Evolutionary conservation across 2,329 filamentous ascomycete genomes (phyloP), one percentile per base, ranked within the genome.

Genomic region (Ophiostoma himal-ulmi): DNA sequence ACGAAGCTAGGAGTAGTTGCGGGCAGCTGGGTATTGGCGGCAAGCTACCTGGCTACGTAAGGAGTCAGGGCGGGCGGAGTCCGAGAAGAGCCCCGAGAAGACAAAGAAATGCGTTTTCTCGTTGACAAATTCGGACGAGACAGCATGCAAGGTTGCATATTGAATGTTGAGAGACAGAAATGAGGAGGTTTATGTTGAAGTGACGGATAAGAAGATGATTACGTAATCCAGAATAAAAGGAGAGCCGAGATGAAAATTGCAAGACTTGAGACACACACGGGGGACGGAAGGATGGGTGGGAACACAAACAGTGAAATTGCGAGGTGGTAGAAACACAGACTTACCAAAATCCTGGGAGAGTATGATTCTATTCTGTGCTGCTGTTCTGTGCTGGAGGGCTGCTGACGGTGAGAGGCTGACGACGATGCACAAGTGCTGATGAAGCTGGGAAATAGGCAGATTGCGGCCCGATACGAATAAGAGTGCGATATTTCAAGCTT

Each of bases 401-500:
- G 44, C 44, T 48, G 14, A 48, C 17, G 6, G 52, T 57, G 52
- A 57, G 52, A 57, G n/a, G 52, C 52, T 57, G 52, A 22, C 14
- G 54, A 34, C 26, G 57, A 62, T 34, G 57, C 20, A 17, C 26
- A 62, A 62, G 14, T 36, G 57, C 57, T 34, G 54, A 60, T 60
- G 5, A 14, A 13, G 54, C n/a, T 26, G 11, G 57, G 57, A 13
- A 26, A 17, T 36, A 26, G 57, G 57, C 26, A 62, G 57, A 62
- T 62, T 62, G 57, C 57, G 13, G 26, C 57, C 57, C 57, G 57
- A 62, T 62, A 62, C 57, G 57, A 62, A 62, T 62, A 62, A 62
- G 26, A 62, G 26, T 34, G 26, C 26, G 26, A 52, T 44, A 7
- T 20, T 62, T 20, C 54, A 64, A 62, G 14, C 36, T 36, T 39